A percentile compares a stretch with the other conserved stretches of the same genome.
Conservation (phyloP, 1,284 basidiomycete species). For the Sporisorium scitamineum region DNA sequence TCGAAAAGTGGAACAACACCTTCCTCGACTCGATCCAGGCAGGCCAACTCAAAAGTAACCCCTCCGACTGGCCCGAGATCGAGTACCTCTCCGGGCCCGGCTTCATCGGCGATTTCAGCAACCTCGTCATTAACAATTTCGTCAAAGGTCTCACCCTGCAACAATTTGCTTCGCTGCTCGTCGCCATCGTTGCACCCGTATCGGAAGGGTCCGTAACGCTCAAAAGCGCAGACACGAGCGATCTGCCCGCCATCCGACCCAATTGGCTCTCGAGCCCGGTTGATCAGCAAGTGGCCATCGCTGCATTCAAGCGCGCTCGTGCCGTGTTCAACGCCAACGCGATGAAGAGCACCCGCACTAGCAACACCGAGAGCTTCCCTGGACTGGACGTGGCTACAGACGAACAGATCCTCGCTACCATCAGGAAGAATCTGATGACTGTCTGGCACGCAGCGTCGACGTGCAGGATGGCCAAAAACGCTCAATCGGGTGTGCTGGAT, state of each 20-base stretch:
- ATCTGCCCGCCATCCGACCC: slow-evolving; percentile 71
- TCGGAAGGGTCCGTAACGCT: slow-evolving; percentile 70
- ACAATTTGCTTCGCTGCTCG: slow-evolving; percentile 48
- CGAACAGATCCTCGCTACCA: slow-evolving; percentile 70
- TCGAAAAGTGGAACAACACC: slow-evolving; percentile 50
- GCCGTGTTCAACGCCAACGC: slow-evolving; percentile 65
- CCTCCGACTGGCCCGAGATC: slow-evolving; percentile 53
- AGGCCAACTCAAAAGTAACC: slow-evolving; percentile 27
- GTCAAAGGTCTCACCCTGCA: slow-evolving; percentile 33
- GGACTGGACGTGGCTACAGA: slow-evolving; percentile 67
- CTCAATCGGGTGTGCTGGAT: slow-evolving; percentile 71
- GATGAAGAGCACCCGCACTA: slow-evolving; percentile 69
- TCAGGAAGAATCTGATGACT: slow-evolving; percentile 69
- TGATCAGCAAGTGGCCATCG: slow-evolving; percentile 68
- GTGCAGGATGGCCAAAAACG: slow-evolving; percentile 68
- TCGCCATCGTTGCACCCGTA: slow-evolving; percentile 56
- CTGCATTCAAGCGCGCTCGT: slow-evolving; percentile 36
- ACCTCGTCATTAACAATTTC: slow-evolving; percentile 41
- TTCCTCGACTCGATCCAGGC: slow-evolving; percentile 44
- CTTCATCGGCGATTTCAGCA: slow-evolving; percentile 53
- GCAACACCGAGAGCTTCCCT: slow-evolving; percentile 67
- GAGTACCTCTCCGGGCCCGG: slow-evolving; percentile 57
- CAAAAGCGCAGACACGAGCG: slow-evolving; percentile 68
- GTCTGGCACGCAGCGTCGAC: slow-evolving; percentile 70
- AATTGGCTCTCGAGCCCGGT: slow-evolving; percentile 54